Conservation (phyloP, 176 grass and related monocot species). For the Oryza brachyantha region DNA sequence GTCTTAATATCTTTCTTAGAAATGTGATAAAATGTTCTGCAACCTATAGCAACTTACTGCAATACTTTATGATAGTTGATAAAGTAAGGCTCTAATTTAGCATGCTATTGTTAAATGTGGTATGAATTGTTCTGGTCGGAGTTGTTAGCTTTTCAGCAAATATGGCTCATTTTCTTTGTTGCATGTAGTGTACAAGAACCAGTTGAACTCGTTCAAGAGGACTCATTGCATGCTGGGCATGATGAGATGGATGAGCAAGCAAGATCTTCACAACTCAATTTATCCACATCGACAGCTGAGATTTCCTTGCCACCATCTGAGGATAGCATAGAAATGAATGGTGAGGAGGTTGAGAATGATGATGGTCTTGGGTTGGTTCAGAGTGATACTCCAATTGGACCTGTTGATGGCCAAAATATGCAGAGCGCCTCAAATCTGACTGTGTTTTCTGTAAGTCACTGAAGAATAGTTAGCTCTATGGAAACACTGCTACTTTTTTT, state of each 20-base stretch:
- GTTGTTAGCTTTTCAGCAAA: background rate
- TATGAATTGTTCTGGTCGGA: background rate
- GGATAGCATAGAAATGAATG: slow-evolving; percentile 37
- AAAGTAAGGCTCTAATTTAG: background rate
- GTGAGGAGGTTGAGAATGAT: slow-evolving; percentile 53
- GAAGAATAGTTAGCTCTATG: background rate
- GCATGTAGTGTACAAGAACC: slow-evolving; percentile 45
- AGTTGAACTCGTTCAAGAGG: slow-evolving; percentile 25
- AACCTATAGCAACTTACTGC: background rate
- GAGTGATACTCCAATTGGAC: slow-evolving; percentile 48
- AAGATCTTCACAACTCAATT: slow-evolving; percentile 42
- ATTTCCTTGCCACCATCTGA: slow-evolving; percentile 45
- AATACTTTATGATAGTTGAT: background rate
- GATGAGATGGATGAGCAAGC: slow-evolving; percentile 50
- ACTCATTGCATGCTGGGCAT: slow-evolving; percentile 27
- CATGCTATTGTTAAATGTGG: background rate
- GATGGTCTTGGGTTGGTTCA: slow-evolving; percentile 68
- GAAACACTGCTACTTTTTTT: background rate
- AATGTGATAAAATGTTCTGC: background rate
- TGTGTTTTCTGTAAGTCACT: slow-evolving; percentile 50
- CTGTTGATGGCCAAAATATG: slow-evolving; percentile 31
- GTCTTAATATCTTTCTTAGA: background rate
- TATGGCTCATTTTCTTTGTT: slow-evolving; percentile 25
- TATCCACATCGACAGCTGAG: slow-evolving; percentile 37
- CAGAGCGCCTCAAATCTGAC: slow-evolving; percentile 50